These are phyloP conservation scores for Fimicolochytrium jonesii DNA, from an alignment of 192 early-diverging fungal genomes.

Conservation along the genomic window DNA sequence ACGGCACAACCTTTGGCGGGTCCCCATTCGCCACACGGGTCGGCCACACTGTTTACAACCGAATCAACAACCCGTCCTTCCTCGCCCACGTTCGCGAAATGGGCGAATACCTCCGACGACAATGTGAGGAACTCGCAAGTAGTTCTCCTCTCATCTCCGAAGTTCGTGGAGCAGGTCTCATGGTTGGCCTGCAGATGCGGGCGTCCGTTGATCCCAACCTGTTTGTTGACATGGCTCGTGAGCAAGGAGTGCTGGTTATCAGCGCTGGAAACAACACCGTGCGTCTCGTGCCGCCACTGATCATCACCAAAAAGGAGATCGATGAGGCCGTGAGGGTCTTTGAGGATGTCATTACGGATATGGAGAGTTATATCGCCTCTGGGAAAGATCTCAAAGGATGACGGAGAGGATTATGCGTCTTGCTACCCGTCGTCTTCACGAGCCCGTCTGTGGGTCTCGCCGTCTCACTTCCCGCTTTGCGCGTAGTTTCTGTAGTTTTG, in stretches of 20 bases:
- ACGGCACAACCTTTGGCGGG: constrained; percentile 98
- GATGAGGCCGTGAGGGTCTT: constrained; percentile 71
- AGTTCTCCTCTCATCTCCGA: constrained; percentile 57
- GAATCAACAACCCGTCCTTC: constrained; percentile 68
- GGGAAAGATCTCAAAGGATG: too few relatives aligned
- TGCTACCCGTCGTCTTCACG: too few relatives aligned
- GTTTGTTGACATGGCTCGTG: constrained; percentile 74
- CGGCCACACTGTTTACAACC: constrained; percentile 66
- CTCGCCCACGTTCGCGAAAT: constrained; percentile 63
- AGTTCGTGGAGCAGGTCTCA: constrained; percentile 81
- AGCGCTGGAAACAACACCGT: constrained; percentile 83
- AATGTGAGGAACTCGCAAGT: constrained; percentile 35
- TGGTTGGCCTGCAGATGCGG: constrained; percentile 74
- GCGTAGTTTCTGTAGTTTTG: too few relatives aligned
- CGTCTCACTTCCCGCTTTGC: too few relatives aligned
- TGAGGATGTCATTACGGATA: constrained; percentile 50
- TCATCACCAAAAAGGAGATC: constrained; percentile 71
- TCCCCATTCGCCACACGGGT: constrained; percentile 87
- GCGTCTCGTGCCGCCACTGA: constrained; percentile 89
- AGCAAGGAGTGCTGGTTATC: constrained; percentile 83
- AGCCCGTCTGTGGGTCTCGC: too few relatives aligned
- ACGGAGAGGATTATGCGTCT: too few relatives aligned
- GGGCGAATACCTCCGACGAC: constrained; percentile 57
- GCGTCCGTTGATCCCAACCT: constrained; percentile 19
- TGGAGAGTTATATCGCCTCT: constrained; percentile 22